Evolutionary conservation across 805 yeast species (phyloP).

Genomic region (Schizosaccharomyces pombe): DNA sequence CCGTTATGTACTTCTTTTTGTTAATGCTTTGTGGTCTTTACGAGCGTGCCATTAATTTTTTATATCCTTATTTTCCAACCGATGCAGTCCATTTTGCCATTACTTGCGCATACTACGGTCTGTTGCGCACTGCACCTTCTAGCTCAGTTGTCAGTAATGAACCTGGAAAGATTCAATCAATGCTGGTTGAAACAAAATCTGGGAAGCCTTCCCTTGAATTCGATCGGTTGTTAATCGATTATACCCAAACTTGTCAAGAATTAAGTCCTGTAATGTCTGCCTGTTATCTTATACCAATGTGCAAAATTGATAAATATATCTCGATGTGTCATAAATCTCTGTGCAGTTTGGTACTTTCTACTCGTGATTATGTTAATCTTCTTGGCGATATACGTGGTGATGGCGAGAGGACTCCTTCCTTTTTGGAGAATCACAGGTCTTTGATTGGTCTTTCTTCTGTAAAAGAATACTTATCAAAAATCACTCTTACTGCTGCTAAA

Average conservation of each 20-base stretch:
- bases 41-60: constrained; percentile 52
- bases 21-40: constrained; percentile 55
- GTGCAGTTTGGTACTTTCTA: constrained; percentile 61
- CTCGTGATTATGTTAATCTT: constrained; percentile 58
- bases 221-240: constrained; percentile 50
- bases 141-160: constrained; percentile 10
- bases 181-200: not conserved
- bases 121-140: constrained; percentile 26
- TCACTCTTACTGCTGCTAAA: constrained; percentile 65
- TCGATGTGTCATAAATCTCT: constrained; percentile 52
- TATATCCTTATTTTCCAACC: constrained; percentile 40
- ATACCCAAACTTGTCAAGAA: constrained; percentile 58
- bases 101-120: constrained; percentile 48
- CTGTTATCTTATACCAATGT: constrained; percentile 60
- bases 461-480: constrained; percentile 37
- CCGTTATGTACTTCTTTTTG: constrained; percentile 51
- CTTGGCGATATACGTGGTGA: constrained; percentile 64
- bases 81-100: constrained; percentile 82
- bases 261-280: constrained; percentile 78
- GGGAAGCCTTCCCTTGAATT: constrained; percentile 17
- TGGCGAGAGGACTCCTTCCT: constrained; percentile 62
- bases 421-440: constrained; percentile 52
- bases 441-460: constrained; percentile 37
- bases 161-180: constrained; percentile 8
- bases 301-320: constrained; percentile 30